Evolutionary conservation across 805 yeast species (phyloP).

Genomic region (Sugiyamaella smithiae): DNA sequence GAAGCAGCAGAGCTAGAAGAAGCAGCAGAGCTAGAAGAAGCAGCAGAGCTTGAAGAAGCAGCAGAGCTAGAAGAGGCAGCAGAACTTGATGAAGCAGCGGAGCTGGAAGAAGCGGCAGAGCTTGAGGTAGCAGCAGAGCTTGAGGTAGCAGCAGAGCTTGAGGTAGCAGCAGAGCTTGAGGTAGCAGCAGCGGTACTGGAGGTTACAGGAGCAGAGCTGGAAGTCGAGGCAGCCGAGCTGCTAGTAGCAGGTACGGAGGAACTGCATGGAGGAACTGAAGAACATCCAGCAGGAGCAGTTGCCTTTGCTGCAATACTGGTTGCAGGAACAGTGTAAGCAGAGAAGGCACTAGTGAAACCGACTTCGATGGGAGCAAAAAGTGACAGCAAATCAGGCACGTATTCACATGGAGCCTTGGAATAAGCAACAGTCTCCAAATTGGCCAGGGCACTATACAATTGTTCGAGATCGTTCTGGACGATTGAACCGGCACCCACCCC

Average conservation of each 20-base stretch:
- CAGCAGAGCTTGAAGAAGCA: conserved; percentile 7
- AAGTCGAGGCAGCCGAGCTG: conserved; percentile 4
- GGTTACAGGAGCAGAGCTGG: conserved; percentile 8
- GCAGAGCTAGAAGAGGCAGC: conserved; percentile 9
- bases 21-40: conserved; percentile 5
- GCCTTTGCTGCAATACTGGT: not conserved
- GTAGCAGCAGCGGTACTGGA: conserved; percentile 6
- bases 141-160: conserved; percentile 12
- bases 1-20: conserved; percentile 14
- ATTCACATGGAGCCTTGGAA: conserved; percentile 20
- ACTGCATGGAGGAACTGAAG: conserved; percentile 1
- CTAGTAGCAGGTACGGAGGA: conserved; percentile 2
- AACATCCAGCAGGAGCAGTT: conserved; percentile 2
- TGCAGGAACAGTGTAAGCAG: conserved; percentile 10
- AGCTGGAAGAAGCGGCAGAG: conserved; percentile 7
- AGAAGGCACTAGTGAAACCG: conserved; percentile 8
- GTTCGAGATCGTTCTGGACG: conserved; percentile 25
- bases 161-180: conserved; percentile 9
- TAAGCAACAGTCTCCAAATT: conserved; percentile 21
- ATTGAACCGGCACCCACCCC: conserved; percentile 24
- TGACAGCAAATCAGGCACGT: conserved; percentile 16
- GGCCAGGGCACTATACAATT: conserved; percentile 22
- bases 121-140: conserved; percentile 12
- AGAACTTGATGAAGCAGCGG: conserved; percentile 7
- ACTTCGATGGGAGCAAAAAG: conserved; percentile 14